These are phyloP conservation scores for Puccinia triticina DNA, from an alignment of 1,284 basidiomycete genomes.

Conservation along the genomic window DNA sequence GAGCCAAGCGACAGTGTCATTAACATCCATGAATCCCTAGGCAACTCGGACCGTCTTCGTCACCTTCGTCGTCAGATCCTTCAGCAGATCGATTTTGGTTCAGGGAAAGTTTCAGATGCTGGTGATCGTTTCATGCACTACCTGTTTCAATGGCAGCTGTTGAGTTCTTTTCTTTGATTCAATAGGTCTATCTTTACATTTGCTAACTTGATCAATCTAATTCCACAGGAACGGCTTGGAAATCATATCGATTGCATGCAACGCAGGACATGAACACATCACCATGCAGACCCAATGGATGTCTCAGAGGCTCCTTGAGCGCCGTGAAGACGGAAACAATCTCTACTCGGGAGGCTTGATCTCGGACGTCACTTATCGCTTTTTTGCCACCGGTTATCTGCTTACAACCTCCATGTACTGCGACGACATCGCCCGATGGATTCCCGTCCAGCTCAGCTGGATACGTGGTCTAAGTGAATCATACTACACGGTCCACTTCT, in stretches of 20 bases:
- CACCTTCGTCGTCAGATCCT: no score
- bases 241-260: background rate
- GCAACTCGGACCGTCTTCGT: no score
- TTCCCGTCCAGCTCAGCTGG: slow-evolving; percentile 25
- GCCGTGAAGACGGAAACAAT: background rate
- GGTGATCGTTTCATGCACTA: background rate
- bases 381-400: background rate
- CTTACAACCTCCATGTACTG: slow-evolving; percentile 25
- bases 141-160: background rate
- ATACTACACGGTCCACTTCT: background rate
- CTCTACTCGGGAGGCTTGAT: slow-evolving; percentile 8
- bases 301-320: background rate
- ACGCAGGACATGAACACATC: no score
- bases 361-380: no score
- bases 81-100: no score
- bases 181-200: background rate
- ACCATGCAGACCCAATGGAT: background rate
- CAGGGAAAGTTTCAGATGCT: background rate
- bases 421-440: background rate
- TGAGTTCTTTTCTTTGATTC: background rate
- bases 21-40: no score
- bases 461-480: background rate
- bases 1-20: no score
- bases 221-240: background rate
- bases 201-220: background rate